Evolutionary conservation across 306 rosid genomes (phyloP).

Genomic region (Alnus rubra): DNA sequence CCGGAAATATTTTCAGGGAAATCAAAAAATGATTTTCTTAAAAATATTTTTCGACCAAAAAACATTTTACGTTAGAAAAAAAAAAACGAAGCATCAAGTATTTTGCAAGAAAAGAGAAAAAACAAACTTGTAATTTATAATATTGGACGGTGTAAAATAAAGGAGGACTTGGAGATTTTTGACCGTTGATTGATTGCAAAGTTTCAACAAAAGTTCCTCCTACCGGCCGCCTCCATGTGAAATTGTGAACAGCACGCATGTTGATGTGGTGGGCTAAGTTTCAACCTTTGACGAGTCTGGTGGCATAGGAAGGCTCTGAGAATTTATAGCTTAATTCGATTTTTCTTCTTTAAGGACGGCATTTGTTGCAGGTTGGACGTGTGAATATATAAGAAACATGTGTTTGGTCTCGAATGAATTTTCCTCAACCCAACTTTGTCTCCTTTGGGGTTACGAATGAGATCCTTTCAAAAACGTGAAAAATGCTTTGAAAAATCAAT

Average conservation of each 20-base stretch:
- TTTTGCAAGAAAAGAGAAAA: neutral
- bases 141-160: slow-evolving; percentile 7
- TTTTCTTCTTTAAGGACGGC: neutral
- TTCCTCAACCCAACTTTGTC: neutral
- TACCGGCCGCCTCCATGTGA: neutral
- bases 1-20: no score
- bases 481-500: no score
- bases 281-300: slow-evolving; percentile 13
- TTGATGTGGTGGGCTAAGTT: neutral
- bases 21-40: no score
- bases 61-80: no score
- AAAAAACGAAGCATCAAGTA: neutral
- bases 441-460: neutral
- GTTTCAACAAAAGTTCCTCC: neutral
- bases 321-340: no score
- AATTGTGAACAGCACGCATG: slow-evolving; percentile 10
- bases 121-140: neutral
- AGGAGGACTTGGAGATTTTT: neutral
- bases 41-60: no score
- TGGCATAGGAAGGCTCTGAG: neutral
- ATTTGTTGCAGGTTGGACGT: neutral
- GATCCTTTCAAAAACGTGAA: no score
- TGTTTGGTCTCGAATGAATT: neutral
- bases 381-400: neutral
- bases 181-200: slow-evolving; percentile 16